Base-by-base conservation (phyloP, 169 alveolate genomes). In the Eimeria necatrix region DNA sequence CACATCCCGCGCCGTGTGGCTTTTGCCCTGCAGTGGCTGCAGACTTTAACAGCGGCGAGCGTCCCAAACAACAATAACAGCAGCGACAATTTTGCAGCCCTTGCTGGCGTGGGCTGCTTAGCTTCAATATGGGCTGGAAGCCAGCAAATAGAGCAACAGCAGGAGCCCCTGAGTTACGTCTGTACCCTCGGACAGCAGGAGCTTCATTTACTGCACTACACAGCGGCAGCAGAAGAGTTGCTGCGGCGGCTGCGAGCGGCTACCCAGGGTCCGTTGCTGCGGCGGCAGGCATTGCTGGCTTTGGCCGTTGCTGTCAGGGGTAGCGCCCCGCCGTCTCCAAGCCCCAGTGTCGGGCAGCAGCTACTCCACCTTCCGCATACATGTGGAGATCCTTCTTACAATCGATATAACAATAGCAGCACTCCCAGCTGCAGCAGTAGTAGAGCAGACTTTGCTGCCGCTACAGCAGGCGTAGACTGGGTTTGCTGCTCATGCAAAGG, bases 211-310 rank as follows among this genome's bases (percentile, higher is more conserved):
- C 26, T 76, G 87, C 87, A 76, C 20, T 76, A 76, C 64, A 76
- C 87, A 10, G 59, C 61, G 4, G 87, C 87, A 12, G 87, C 87
- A 48, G 87, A 49, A 41, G 87, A 76, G 87, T 26, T 76, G 68
- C 87, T 76, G 68, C 59, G 87, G 41, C 87, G 87, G 68, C 87
- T 76, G n/a, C 59, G 87, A 9, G 87, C 87, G 26, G 87, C 87
- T 14, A 76, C 87, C 8, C 87, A 76, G 87, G 87, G 87, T n/a
- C 49, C 87, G 59, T 22, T 76, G 87, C 20, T 76, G 61, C 87
- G 87, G 26, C 59, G 87, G 61, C 87, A 76, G 87, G 59, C 87
- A 14, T 10, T 76, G 18, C 49, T 76, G 59, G 87, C 87, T 18
- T 26, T 76, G 6, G 87, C 87, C 59, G 87, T 76, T 76, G 87